A percentile compares a stretch with the other conserved stretches of the same genome.
Conservation (phyloP, 1,284 basidiomycete species). For the Lignosus rhinocerotis region DNA sequence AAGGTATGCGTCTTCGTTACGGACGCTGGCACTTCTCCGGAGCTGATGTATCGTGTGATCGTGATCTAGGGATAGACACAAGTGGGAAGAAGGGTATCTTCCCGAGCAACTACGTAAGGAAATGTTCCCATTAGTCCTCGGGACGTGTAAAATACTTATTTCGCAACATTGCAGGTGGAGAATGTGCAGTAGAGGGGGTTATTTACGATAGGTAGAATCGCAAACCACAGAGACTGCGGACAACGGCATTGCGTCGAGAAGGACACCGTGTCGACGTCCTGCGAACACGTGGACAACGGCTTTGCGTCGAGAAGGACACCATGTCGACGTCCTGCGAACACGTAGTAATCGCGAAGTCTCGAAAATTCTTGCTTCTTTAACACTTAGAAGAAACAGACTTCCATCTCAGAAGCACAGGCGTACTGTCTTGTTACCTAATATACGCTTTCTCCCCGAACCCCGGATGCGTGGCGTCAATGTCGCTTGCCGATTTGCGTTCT, state of each 20-base stretch:
- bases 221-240: not conserved
- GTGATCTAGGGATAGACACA: constrained; percentile 53
- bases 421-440: constrained; percentile 17
- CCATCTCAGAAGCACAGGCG: constrained; percentile 2
- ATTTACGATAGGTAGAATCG: not conserved
- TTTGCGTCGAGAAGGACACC: constrained; percentile 7
- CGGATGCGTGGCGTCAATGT: constrained; percentile 1
- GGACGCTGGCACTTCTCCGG: constrained; percentile 5
- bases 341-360: constrained; percentile 8
- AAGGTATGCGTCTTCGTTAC: constrained; percentile 49
- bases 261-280: constrained; percentile 9
- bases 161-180: constrained; percentile 18
- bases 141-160: not conserved
- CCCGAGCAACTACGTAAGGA: constrained; percentile 80
- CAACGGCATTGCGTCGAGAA: constrained; percentile 1
- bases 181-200: constrained; percentile 1
- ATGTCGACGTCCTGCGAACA: constrained; percentile 13
- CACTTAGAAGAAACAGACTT: constrained; percentile 1
- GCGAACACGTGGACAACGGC: constrained; percentile 7
- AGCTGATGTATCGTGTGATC: constrained; percentile 15
- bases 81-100: constrained; percentile 74
- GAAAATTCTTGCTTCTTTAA: not conserved
- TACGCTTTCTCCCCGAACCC: constrained; percentile 14
- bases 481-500: not conserved
- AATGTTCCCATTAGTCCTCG: constrained; percentile 6